Percentiles rank a stretch among this genome's conserved stretches.
These are phyloP conservation scores for Phytopythium litorale DNA, from an alignment of 352 stramenopile species.

Conservation along the genomic window DNA sequence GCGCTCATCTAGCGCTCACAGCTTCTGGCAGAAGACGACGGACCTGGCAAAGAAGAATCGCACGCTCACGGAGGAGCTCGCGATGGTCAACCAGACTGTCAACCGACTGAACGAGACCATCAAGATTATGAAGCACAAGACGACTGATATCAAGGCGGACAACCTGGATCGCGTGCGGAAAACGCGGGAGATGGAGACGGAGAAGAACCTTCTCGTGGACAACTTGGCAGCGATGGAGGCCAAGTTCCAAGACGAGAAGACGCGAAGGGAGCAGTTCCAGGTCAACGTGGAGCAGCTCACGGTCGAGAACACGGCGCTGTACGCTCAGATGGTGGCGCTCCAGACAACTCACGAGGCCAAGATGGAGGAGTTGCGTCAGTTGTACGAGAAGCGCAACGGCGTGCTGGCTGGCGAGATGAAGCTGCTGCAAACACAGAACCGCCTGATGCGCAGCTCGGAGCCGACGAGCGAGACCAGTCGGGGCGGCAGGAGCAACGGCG, in stretches of 20 bases:
- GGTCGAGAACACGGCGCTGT: slow-evolving; percentile 81
- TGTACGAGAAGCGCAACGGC: slow-evolving; percentile 70
- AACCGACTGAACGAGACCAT: slow-evolving; percentile 66
- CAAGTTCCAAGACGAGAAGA: slow-evolving; percentile 81
- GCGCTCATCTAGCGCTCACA: slow-evolving; percentile 55
- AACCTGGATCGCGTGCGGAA: slow-evolving; percentile 51
- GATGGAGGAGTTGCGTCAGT: slow-evolving; percentile 69
- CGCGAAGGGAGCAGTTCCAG: slow-evolving; percentile 79
- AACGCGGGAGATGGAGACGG: slow-evolving; percentile 62
- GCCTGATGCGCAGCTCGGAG: slow-evolving; percentile 54
- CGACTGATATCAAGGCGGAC: slow-evolving; percentile 43
- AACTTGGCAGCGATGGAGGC: slow-evolving; percentile 53
- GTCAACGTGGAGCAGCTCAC: slow-evolving; percentile 84
- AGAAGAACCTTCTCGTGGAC: slow-evolving; percentile 76
- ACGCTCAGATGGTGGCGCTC: slow-evolving; percentile 83
- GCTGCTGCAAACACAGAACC: slow-evolving; percentile 70
- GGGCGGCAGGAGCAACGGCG: slow-evolving; percentile 2
- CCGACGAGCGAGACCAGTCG: slow-evolving; percentile 19
- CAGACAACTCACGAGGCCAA: slow-evolving; percentile 80
- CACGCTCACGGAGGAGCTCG: slow-evolving; percentile 63
- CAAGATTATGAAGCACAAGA: slow-evolving; percentile 52
- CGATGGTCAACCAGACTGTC: slow-evolving; percentile 53
- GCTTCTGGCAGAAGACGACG: slow-evolving; percentile 86
- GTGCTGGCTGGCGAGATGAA: slow-evolving; percentile 73
- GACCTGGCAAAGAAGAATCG: slow-evolving; percentile 82